Conservation (phyloP, 2,329 filamentous ascomycete genomes). For the Phaeosphaeria sp. region DNA sequence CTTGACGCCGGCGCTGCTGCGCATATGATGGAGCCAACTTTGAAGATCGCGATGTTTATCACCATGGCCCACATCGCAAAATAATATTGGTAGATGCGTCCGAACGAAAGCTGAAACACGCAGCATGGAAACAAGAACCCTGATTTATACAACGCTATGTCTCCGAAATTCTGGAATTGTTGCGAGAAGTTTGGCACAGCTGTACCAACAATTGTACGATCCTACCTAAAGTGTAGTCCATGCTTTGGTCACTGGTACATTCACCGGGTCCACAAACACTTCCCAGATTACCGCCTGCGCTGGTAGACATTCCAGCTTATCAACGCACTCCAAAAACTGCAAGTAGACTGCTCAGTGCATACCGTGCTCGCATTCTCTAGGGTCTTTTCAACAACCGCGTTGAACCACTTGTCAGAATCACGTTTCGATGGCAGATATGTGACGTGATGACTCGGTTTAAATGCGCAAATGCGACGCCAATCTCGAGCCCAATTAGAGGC, state of each 20-base stretch:
- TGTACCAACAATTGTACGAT: slow-evolving; percentile 1
- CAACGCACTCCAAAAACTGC: not conserved
- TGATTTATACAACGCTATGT: slow-evolving; percentile 26
- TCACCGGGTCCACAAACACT: not conserved
- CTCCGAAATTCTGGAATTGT: slow-evolving; percentile 19
- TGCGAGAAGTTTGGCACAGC: slow-evolving; percentile 24
- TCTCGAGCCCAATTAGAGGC: not conserved
- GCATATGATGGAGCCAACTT: slow-evolving; percentile 52
- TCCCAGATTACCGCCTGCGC: not conserved
- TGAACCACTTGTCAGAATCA: not conserved
- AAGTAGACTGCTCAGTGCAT: not conserved
- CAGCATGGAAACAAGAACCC: slow-evolving; percentile 51
- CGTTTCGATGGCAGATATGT: not conserved
- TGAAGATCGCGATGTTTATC: slow-evolving; percentile 46
- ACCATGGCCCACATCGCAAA: slow-evolving; percentile 46
- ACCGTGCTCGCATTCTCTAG: not conserved
- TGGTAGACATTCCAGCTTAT: not conserved
- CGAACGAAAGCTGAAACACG: slow-evolving; percentile 53
- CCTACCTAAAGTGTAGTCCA: not conserved
- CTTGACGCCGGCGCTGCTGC: slow-evolving; percentile 41
- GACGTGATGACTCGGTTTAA: not conserved
- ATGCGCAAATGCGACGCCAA: not conserved
- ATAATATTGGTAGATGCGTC: slow-evolving; percentile 55
- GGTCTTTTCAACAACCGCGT: not conserved
- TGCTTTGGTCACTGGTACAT: not conserved